Conservation (phyloP, 2,329 filamentous ascomycete genomes). For the Aureobasidium sp. region DNA sequence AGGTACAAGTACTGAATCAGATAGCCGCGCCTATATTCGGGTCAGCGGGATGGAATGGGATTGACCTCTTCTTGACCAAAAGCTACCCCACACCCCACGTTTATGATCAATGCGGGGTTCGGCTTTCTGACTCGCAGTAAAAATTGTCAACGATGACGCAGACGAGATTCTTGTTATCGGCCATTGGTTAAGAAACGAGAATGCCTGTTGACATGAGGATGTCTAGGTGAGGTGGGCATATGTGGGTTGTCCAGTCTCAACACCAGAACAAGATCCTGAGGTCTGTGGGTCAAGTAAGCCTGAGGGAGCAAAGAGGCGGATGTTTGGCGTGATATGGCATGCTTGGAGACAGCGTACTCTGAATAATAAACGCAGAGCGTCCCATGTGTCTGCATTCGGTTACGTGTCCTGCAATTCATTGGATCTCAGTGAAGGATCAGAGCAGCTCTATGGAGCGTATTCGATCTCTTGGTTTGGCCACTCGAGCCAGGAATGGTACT, state of each 20-base stretch:
- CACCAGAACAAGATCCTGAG: background rate
- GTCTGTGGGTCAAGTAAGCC: background rate
- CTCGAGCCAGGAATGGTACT: constrained; percentile 13
- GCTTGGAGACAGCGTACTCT: background rate
- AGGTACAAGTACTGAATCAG: background rate
- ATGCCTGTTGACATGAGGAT: background rate
- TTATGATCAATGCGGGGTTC: background rate
- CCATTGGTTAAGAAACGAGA: background rate
- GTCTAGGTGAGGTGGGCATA: background rate
- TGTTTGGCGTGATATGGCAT: background rate
- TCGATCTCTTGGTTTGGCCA: constrained; percentile 12
- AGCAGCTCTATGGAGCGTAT: background rate
- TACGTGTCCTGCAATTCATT: background rate
- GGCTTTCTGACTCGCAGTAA: background rate
- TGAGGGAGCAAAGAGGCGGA: background rate
- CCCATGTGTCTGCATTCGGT: background rate
- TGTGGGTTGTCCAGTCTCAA: no score
- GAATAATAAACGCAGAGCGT: background rate
- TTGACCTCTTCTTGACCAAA: constrained; percentile 5
- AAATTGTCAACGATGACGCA: background rate
- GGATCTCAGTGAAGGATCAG: background rate
- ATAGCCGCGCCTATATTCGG: constrained; percentile 6
- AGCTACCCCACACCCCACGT: constrained; percentile 6
- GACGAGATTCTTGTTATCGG: background rate
- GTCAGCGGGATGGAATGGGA: constrained; percentile 3